phyloP scores from a whole-genome alignment of 2,329 filamentous ascomycete species.

The Epichloe elymi region DNA sequence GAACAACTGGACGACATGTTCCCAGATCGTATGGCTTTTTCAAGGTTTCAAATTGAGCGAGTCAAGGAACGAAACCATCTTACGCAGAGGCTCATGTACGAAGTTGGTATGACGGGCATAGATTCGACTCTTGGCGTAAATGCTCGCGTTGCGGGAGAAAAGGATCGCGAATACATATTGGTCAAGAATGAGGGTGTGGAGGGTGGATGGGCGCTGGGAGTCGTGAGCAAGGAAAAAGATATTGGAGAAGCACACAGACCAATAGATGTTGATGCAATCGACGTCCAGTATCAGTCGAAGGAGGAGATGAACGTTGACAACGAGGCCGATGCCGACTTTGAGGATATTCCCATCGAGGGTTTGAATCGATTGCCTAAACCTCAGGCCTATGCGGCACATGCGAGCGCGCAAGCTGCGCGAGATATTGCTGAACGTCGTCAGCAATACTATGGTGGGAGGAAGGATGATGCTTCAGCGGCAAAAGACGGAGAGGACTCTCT shows the following conservation, averaged over 20 bases:
- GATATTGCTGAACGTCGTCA: conserved; percentile 15
- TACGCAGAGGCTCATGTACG: conserved; percentile 86
- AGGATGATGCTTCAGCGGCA: conserved; percentile 13
- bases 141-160: conserved; percentile 67
- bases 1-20: conserved; percentile 96
- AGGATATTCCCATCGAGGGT: conserved; percentile 85
- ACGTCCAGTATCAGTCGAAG: conserved; percentile 42
- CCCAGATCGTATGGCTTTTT: conserved; percentile 93
- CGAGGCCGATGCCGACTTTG: conserved; percentile 67
- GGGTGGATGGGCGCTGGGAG: conserved; percentile 89
- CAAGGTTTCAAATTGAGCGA: conserved; percentile 87
- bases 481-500: conserved; percentile 39
- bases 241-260: conserved; percentile 71
- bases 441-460: conserved; percentile 14
- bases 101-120: conserved; percentile 76
- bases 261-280: conserved; percentile 72
- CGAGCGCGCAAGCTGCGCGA: conserved; percentile 14
- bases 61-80: conserved; percentile 87
- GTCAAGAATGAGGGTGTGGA: conserved; percentile 93
- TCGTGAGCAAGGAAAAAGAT: conserved; percentile 76
- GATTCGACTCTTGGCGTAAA: conserved; percentile 56
- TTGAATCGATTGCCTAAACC: conserved; percentile 67
- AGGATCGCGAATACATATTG: conserved; percentile 83
- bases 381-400: conserved; percentile 8
- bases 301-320: conserved; percentile 53